These are phyloP conservation scores for Boletus speciosus DNA, from an alignment of 768 basidiomycete genomes.

Conservation along the genomic window DNA sequence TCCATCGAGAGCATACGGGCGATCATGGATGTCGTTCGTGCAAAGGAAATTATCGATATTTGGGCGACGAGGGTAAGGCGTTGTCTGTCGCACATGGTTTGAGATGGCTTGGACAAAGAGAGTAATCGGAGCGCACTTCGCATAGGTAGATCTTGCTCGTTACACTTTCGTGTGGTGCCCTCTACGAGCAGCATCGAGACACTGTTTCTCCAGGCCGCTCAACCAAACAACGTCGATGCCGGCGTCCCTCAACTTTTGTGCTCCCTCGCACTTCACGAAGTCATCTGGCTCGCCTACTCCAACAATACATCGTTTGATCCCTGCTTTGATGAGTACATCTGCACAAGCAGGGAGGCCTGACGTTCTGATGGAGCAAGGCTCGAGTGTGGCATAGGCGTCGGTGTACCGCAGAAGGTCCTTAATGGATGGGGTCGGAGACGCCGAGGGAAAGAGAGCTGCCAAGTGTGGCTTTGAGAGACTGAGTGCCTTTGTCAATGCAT, in stretches of 20 bases:
- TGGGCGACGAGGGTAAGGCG: constrained; percentile 21
- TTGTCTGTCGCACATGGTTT: constrained; percentile 6
- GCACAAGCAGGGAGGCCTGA: constrained; percentile 87
- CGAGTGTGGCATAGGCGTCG: constrained; percentile 93
- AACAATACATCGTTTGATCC: constrained; percentile 74
- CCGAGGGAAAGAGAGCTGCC: constrained; percentile 39
- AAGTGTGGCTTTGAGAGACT: constrained; percentile 44
- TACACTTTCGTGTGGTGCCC: constrained; percentile 33
- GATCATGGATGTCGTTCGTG: constrained; percentile 15
- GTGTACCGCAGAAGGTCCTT: constrained; percentile 51
- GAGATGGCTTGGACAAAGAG: background rate
- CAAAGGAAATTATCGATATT: constrained; percentile 13
- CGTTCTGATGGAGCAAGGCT: constrained; percentile 89
- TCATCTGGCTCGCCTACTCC: constrained; percentile 91
- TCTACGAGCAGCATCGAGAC: constrained; percentile 74
- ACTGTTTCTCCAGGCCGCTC: constrained; percentile 70
- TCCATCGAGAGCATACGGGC: constrained; percentile 19
- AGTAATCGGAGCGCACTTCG: constrained; percentile 3
- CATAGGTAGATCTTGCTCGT: background rate
- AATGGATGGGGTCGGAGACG: constrained; percentile 28
- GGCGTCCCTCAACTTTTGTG: constrained; percentile 61
- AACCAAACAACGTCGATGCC: constrained; percentile 78
- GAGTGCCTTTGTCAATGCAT: constrained; percentile 74
- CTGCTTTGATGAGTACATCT: constrained; percentile 71
- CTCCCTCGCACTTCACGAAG: constrained; percentile 92